Percentiles rank a stretch among this genome's conserved stretches.
Conservation (phyloP, 2,329 filamentous ascomycete species). For the Rhytidhysteron rufulum region DNA sequence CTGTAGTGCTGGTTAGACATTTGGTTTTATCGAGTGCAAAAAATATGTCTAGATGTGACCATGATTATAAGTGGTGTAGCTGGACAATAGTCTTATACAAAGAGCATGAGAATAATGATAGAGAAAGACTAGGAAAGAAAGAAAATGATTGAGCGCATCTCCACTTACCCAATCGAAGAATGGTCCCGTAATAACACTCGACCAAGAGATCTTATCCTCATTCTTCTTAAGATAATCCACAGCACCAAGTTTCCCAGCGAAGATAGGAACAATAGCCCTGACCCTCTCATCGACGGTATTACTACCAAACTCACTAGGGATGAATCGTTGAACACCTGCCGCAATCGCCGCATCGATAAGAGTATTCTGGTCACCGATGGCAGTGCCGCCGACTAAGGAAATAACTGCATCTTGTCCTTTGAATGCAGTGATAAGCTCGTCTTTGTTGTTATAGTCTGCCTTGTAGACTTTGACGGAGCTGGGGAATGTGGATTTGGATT, state of each 20-base stretch:
- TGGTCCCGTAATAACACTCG: constrained; percentile 51
- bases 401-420: constrained; percentile 57
- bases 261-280: constrained; percentile 47
- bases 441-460: constrained; percentile 46
- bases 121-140: background rate
- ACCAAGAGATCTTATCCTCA: constrained; percentile 55
- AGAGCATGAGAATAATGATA: background rate
- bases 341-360: constrained; percentile 58
- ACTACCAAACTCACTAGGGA: constrained; percentile 58
- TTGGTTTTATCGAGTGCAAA: background rate
- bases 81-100: background rate
- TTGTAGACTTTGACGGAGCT: constrained; percentile 41
- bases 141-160: constrained; percentile 5
- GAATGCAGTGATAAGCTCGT: constrained; percentile 50
- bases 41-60: background rate
- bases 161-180: constrained; percentile 58
- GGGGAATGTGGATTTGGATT: constrained; percentile 41
- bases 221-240: constrained; percentile 52
- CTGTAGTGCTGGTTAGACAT: constrained; percentile 9
- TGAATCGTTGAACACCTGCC: constrained; percentile 58
- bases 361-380: constrained; percentile 44
- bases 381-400: constrained; percentile 41
- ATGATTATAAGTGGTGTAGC: background rate
- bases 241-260: constrained; percentile 45
- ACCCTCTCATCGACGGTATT: constrained; percentile 35